Evolutionary conservation across 2,329 filamentous ascomycete species (phyloP), one percentile per base, ranked within the genome.

Genomic region (Fusarium newnesense): DNA sequence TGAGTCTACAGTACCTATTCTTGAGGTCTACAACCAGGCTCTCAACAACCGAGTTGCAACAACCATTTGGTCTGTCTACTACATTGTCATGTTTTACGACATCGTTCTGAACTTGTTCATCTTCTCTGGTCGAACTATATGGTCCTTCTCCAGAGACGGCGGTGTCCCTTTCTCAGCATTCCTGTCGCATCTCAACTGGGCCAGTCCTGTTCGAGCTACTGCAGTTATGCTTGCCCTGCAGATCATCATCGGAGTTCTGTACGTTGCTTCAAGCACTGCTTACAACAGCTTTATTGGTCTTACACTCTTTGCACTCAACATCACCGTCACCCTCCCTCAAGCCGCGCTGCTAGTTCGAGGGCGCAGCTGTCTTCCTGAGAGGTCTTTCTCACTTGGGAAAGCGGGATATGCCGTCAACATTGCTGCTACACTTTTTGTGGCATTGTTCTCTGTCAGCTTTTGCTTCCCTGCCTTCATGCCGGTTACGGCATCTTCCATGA

Each of bases 211-310:
- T 10, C 60, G 76, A 42, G 75, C 75, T 11, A 69, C 71, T 4
- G 77, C 77, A 18, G 69, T 77, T 19, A 79, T 80, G 65, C 74
- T 79, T 6, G 74, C 60, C 28, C 60, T 80, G n/a, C 73, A 80
- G 58, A 76, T 76, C 16, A 49, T 78, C 4, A 66, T 78, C 6
- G 76, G 76, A 13, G 66, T 78, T 12, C 53, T 78, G 4, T 78
- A 78, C 11, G 69, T 78, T 11, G 72, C 72, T 2, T 78, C 76
- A 2, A 67, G 67, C 2, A 78, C 76, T 0, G 76, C 76, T 1
- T 78, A 78, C 26, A 74, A 52, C 63, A 78, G 76, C 32, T 78
- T 78, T 24, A 71, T 78, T 21, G 74, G 72, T 15, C 70, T 78
- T 4, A 77, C 76, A 0, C 67, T 78, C 0, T 78, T 78, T 32